These are phyloP conservation scores for Chlorella sp. DNA, from an alignment of 139 green algal genomes.

Conservation along the genomic window DNA sequence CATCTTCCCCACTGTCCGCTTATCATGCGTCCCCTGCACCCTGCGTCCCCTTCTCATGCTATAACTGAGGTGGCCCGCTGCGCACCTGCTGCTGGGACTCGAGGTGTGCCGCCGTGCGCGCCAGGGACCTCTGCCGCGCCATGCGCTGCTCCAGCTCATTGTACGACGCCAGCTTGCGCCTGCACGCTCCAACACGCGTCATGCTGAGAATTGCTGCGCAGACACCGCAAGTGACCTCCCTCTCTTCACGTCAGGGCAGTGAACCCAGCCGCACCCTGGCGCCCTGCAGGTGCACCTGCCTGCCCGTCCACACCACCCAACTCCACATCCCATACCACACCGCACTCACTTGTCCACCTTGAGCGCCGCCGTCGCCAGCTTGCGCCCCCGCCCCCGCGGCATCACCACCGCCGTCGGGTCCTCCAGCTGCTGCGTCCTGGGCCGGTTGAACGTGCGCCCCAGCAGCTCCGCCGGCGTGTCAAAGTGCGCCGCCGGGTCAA, in stretches of 20 bases:
- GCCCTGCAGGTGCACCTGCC: not conserved
- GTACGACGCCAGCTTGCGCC: slow-evolving; percentile 61
- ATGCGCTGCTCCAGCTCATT: slow-evolving; percentile 70
- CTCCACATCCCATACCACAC: not conserved
- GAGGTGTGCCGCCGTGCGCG: slow-evolving; percentile 46
- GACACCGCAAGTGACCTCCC: not conserved
- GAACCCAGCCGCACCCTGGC: not conserved
- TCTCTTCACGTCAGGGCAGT: no score
- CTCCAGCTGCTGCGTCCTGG: slow-evolving; percentile 24
- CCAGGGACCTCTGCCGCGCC: slow-evolving; percentile 56
- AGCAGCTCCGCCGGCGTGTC: slow-evolving; percentile 75
- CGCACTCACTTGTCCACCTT: slow-evolving; percentile 26
- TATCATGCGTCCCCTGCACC: no score
- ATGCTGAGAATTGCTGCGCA: not conserved
- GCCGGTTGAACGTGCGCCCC: slow-evolving; percentile 71
- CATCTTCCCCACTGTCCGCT: no score
- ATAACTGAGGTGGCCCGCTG: no score
- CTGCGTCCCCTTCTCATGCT: no score
- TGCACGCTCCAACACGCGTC: no score
- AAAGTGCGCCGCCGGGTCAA: slow-evolving; percentile 67
- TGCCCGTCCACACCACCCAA: not conserved
- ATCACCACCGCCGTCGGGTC: not conserved
- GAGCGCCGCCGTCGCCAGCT: not conserved
- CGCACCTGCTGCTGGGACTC: slow-evolving; percentile 13
- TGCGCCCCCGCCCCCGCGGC: not conserved